Base-by-base conservation (phyloP, 306 rosid genomes). In the Phaseolus lunatus region DNA sequence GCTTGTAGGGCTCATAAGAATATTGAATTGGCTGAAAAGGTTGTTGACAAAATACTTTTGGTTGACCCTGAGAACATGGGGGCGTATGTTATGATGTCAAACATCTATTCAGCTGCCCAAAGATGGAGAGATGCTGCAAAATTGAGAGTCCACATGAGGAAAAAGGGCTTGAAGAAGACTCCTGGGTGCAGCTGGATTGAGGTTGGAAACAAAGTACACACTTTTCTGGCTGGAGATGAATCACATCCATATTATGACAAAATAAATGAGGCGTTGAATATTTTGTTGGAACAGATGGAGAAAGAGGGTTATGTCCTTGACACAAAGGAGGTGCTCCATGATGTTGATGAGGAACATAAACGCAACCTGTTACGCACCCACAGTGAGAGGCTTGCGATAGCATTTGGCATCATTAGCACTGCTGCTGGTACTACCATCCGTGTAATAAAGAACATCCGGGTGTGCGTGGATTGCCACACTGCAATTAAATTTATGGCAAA, bases 111-210 rank as follows among this genome's bases (percentile, higher is more conserved):
- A 56, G 86, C 94, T 19, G 85, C 90, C n/a, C 82, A 54, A 56
- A 91, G 88, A 83, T 92, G 98, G 98, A 87, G 85, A 84, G 94
- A 92, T 49, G 97, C 89, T 39, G 92, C 94, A 19, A 81, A 82
- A 50, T 71, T 93, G 84, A 90, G 98, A 85, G 73, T 80, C 71
- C 58, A 4, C 22, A 70, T 94, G 89, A 91, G 87, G 79, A 77
- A 76, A 13, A 85, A 15, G 59, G 96, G 97, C 18, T 72, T 94
- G 83, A 92, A 83, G 84, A 94, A 94, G 85, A 90, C 78, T 48
- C 96, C 94, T 9, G 98, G 89, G 11, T 89, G 98, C 84, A 92
- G 98, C 87, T 92, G 98, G 98, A 89, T 92, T 59, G 98, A 91
- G 80, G 89, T 92, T 81, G 86, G 84, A 61, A 87, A 88, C 78